phyloP scores from a whole-genome alignment of 257 asterid genomes.

The Coffea canephora region DNA sequence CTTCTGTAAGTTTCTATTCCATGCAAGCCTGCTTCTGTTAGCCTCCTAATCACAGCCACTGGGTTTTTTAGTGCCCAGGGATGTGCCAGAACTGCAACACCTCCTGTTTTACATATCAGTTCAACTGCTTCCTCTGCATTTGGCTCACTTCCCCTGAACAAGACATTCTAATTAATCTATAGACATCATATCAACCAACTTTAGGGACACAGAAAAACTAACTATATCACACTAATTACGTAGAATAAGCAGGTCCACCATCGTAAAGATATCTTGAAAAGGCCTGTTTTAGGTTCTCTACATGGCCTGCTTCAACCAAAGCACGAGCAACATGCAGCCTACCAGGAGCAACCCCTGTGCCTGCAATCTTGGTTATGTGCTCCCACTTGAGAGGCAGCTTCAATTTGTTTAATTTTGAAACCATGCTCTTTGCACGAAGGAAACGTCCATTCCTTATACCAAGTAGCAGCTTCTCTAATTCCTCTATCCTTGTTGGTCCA shows the following conservation, averaged over 20 bases:
- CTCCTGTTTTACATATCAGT: slow-evolving; percentile 84
- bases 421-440: slow-evolving; percentile 83
- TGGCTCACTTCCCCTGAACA: slow-evolving; percentile 89
- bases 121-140: slow-evolving; percentile 72
- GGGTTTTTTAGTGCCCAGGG: slow-evolving; percentile 97
- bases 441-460: slow-evolving; percentile 80
- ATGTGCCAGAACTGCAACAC: slow-evolving; percentile 92
- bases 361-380: slow-evolving; percentile 75
- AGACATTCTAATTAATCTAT: slow-evolving; percentile 12
- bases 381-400: slow-evolving; percentile 89
- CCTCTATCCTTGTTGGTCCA: slow-evolving; percentile 66
- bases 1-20: slow-evolving; percentile 91
- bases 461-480: slow-evolving; percentile 59
- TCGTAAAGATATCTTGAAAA: slow-evolving; percentile 83
- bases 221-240: slow-evolving; percentile 41
- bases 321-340: slow-evolving; percentile 98
- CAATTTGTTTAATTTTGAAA: slow-evolving; percentile 73
- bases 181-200: background rate
- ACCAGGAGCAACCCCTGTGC: slow-evolving; percentile 95
- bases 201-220: slow-evolving; percentile 8
- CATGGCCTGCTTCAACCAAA: slow-evolving; percentile 94
- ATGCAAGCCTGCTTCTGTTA: slow-evolving; percentile 82
- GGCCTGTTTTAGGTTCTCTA: slow-evolving; percentile 89
- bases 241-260: slow-evolving; percentile 97
- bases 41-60: slow-evolving; percentile 55